phyloP scores from a whole-genome alignment of 208 protist species.

The Crithidia expoeki region DNA sequence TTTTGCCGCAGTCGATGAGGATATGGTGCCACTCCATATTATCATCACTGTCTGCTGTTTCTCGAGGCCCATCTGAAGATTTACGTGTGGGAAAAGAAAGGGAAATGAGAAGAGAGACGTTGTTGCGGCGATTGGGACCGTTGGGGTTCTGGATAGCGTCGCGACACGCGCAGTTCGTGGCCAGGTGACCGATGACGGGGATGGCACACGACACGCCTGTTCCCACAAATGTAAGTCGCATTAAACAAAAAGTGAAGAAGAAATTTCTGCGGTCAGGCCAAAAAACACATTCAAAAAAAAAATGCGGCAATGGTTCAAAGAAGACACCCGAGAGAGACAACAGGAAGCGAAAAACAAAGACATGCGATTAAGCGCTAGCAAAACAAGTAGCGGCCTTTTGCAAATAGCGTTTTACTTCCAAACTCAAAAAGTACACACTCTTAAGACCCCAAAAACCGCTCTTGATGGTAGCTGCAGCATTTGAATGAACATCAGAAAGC shows the following conservation, averaged over 20 bases:
- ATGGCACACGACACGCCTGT: conserved; percentile 81
- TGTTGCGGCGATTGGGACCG: conserved; percentile 79
- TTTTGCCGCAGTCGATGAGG: conserved; percentile 91
- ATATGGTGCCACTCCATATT: conserved; percentile 37
- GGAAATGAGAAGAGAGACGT: conserved; percentile 78
- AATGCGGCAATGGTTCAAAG: too few species aligned
- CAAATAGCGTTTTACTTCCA: too few species aligned
- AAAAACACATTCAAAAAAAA: too few species aligned
- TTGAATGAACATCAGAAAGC: too few species aligned
- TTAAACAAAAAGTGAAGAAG: background rate
- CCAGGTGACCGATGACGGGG: conserved; percentile 84
- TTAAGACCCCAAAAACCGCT: too few species aligned
- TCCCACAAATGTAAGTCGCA: conserved; percentile 65
- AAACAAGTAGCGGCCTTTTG: too few species aligned
- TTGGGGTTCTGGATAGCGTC: conserved; percentile 62
- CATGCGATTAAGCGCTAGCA: too few species aligned
- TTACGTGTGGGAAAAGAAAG: conserved; percentile 20
- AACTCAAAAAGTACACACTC: too few species aligned
- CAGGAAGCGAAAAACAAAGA: too few species aligned
- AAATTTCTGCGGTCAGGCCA: too few species aligned
- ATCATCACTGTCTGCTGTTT: conserved; percentile 1
- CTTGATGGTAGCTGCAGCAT: too few species aligned
- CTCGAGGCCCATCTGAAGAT: conserved; percentile 1
- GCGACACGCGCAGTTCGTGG: conserved; percentile 66
- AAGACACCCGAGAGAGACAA: too few species aligned